Percentiles rank a stretch among this genome's conserved stretches.
phyloP scores from a whole-genome alignment of 176 grass and related monocot genomes.

The Elaeis guineensis region DNA sequence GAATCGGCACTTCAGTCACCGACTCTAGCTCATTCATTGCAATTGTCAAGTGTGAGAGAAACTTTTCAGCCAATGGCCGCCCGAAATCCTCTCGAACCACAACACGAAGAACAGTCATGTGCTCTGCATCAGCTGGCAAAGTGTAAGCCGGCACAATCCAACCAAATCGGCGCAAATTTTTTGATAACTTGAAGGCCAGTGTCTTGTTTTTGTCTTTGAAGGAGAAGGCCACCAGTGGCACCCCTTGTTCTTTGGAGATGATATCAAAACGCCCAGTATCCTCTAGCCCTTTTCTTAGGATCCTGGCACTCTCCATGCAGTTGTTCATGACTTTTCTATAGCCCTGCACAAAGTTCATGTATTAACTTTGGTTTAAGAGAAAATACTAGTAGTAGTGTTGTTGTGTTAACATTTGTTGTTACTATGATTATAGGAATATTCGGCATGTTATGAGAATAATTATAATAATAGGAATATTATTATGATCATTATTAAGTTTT shows the following conservation, averaged over 20 bases:
- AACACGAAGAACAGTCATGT: constrained; percentile 49
- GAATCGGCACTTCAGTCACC: constrained; percentile 20
- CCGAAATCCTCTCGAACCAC: constrained; percentile 43
- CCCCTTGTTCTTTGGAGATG: constrained; percentile 73
- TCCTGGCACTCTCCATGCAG: constrained; percentile 71
- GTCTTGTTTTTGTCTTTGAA: constrained; percentile 33
- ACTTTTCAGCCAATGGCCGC: constrained; percentile 40
- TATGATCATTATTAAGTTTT: too few species aligned
- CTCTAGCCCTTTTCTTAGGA: constrained; percentile 42
- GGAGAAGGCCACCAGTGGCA: constrained; percentile 83
- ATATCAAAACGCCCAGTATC: constrained; percentile 41
- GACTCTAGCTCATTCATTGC: constrained; percentile 36
- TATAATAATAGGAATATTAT: too few species aligned
- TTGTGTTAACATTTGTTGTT: too few species aligned
- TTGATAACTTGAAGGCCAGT: constrained; percentile 46
- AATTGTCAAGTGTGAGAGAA: constrained; percentile 47
- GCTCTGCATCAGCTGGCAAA: constrained; percentile 63
- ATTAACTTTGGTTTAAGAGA: not conserved
- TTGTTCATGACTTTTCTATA: constrained; percentile 79
- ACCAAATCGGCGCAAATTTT: constrained; percentile 43
- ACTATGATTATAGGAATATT: too few species aligned
- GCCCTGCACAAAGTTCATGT: constrained; percentile 26
- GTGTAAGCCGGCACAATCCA: constrained; percentile 94
- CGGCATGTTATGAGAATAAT: too few species aligned
- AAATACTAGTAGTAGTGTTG: not conserved